Conservation (phyloP, 2,329 filamentous ascomycete species). For the Clarireedia sp. region DNA sequence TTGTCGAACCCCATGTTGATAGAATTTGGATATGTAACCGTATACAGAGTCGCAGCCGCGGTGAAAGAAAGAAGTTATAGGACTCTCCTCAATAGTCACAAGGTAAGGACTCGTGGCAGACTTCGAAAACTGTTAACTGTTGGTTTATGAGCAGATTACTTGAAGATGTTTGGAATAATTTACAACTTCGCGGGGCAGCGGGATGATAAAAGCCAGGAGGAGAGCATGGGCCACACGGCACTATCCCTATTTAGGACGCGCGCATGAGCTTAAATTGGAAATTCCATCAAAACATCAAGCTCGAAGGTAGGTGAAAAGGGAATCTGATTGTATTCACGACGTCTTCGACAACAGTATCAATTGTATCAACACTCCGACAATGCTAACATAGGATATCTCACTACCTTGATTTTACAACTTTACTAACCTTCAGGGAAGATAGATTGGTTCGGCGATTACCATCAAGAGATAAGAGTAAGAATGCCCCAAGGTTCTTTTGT, state of each 20-base stretch:
- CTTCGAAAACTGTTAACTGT: background rate
- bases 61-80: background rate
- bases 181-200: background rate
- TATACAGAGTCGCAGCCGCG: background rate
- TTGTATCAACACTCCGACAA: slow-evolving; percentile 14
- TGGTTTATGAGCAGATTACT: background rate
- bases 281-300: slow-evolving; percentile 12
- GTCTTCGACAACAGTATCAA: slow-evolving; percentile 3
- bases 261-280: background rate
- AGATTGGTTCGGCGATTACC: background rate
- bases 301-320: slow-evolving; percentile 4
- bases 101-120: background rate
- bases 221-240: background rate
- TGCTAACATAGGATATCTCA: slow-evolving; percentile 16
- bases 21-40: background rate
- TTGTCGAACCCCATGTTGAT: slow-evolving; percentile 35
- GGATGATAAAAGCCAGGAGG: background rate
- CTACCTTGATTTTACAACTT: slow-evolving; percentile 1
- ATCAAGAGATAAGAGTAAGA: background rate
- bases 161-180: background rate
- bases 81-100: background rate
- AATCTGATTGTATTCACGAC: background rate
- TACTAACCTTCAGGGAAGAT: slow-evolving; percentile 19
- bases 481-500: background rate
- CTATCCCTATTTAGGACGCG: background rate